These are phyloP conservation scores for Vigna unguiculata DNA, from an alignment of 306 rosid species.

Conservation along the genomic window DNA sequence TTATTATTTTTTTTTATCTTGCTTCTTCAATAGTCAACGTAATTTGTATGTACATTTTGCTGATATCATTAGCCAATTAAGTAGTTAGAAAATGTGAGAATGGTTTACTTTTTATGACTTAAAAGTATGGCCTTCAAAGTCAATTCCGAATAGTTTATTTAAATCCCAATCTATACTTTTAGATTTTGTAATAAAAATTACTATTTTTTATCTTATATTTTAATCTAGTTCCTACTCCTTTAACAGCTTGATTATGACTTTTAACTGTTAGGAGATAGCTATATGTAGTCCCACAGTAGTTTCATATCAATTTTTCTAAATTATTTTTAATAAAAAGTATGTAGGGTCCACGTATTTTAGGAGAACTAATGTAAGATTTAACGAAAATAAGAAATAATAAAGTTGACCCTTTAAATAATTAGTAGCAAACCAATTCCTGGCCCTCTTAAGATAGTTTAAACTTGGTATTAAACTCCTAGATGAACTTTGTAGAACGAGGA, in stretches of 20 bases:
- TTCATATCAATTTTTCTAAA: too few relatives aligned
- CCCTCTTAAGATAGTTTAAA: too few relatives aligned
- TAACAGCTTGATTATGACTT: not conserved
- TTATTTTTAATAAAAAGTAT: too few relatives aligned
- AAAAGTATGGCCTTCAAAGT: conserved; percentile 8
- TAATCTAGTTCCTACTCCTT: not conserved
- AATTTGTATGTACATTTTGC: not conserved
- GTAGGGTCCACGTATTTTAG: too few relatives aligned
- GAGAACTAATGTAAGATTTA: too few relatives aligned
- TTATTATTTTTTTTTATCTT: not conserved
- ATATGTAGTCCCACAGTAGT: too few relatives aligned
- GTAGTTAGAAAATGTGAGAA: conserved; percentile 12
- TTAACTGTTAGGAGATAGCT: not conserved
- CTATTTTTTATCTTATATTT: not conserved
- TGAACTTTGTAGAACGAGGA: too few relatives aligned
- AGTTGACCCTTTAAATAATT: too few relatives aligned
- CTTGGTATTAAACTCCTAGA: too few relatives aligned
- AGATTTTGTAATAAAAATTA: not conserved
- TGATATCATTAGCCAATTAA: conserved; percentile 33
- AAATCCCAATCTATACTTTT: not conserved
- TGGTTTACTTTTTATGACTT: not conserved
- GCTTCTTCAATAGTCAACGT: conserved; percentile 10
- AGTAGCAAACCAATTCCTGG: too few relatives aligned
- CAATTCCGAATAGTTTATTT: not conserved
- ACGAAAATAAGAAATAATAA: too few relatives aligned